Conservation (phyloP, 441 rosid genomes). For the Croton setiger region DNA sequence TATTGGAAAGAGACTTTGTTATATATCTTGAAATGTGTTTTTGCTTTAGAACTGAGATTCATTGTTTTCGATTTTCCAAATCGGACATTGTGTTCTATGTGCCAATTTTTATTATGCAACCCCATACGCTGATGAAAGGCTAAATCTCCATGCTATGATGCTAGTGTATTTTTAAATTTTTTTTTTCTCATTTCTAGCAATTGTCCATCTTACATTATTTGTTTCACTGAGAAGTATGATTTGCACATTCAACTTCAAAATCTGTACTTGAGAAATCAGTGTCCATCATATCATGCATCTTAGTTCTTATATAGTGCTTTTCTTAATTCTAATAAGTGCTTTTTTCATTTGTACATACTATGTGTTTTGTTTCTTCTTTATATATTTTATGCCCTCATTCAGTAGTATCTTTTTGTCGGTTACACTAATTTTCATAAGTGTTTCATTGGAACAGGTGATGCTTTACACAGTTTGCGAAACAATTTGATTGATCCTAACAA, state of each 20-base stretch:
- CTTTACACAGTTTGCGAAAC: constrained; percentile 73
- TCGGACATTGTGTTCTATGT: neutral
- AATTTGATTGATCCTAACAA: constrained; percentile 79
- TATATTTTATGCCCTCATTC: neutral
- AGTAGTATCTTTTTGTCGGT: neutral
- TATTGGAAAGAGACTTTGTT: neutral
- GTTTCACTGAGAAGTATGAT: neutral
- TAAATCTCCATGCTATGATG: neutral
- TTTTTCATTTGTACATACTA: neutral
- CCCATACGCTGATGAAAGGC: constrained; percentile 6
- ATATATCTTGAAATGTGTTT: constrained; percentile 1
- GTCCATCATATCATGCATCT: neutral
- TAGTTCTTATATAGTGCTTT: too few relatives aligned
- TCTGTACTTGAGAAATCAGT: neutral
- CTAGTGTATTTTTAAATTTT: neutral
- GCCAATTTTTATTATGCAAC: constrained; percentile 2
- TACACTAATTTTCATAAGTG: neutral
- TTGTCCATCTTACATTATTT: neutral
- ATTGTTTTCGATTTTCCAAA: neutral
- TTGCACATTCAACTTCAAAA: neutral
- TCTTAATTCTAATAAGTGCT: neutral
- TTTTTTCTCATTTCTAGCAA: neutral
- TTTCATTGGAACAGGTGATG: constrained; percentile 63
- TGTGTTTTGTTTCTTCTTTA: neutral
- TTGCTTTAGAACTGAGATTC: constrained; percentile 2